These are phyloP conservation scores for Cystofilobasidium macerans DNA, from an alignment of 768 basidiomycete genomes.

Conservation along the genomic window DNA sequence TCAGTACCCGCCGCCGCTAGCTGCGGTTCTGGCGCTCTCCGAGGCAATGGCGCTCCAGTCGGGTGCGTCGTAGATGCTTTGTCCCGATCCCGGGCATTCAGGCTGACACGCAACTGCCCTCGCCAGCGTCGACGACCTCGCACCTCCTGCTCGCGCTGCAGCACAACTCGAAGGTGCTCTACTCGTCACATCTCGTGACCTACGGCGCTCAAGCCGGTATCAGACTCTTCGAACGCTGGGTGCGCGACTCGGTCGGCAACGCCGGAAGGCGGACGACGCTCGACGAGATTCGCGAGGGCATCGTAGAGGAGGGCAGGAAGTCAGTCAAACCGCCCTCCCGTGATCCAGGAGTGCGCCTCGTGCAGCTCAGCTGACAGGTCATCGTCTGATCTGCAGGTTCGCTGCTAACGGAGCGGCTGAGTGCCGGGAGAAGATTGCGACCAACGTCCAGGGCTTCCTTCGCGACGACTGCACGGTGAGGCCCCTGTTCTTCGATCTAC, in stretches of 20 bases:
- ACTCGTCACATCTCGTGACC: constrained; percentile 35
- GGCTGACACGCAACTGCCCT: neutral
- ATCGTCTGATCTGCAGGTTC: neutral
- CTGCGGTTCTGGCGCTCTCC: constrained; percentile 75
- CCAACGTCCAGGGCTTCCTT: constrained; percentile 80
- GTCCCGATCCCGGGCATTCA: constrained; percentile 1
- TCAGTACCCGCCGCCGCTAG: constrained; percentile 50
- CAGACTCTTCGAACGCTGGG: constrained; percentile 38
- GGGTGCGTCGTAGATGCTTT: constrained; percentile 51
- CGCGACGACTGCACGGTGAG: constrained; percentile 68
- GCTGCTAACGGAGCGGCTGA: constrained; percentile 48
- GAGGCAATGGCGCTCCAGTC: constrained; percentile 55
- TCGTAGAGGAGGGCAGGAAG: constrained; percentile 45
- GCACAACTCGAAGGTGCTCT: constrained; percentile 36
- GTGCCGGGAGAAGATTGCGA: constrained; percentile 80
- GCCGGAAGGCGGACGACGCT: constrained; percentile 22
- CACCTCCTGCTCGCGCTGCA: constrained; percentile 79
- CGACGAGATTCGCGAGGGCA: constrained; percentile 31
- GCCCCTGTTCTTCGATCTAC: too few species aligned
- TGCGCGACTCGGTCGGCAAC: constrained; percentile 31
- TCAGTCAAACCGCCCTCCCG: constrained; percentile 27
- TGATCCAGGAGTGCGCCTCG: too few species aligned
- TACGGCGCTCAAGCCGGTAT: constrained; percentile 39
- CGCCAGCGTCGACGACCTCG: constrained; percentile 74
- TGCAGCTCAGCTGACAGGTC: too few species aligned